phyloP scores from a whole-genome alignment of 345 rosid species.

The Salix suchowensis region DNA sequence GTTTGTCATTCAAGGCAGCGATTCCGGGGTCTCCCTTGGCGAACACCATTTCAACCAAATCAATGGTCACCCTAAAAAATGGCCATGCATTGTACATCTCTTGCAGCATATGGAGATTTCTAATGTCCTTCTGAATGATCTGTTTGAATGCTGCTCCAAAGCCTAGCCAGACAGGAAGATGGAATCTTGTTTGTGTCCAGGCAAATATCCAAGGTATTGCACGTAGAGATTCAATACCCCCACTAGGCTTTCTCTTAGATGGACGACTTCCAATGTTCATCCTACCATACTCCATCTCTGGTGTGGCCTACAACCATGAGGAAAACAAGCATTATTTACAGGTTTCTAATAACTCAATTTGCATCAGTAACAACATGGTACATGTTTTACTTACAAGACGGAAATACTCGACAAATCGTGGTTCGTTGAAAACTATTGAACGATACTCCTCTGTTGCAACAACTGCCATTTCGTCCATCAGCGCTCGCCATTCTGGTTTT shows the following conservation, averaged over 20 bases:
- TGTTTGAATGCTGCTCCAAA: constrained; percentile 85
- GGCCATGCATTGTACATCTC: constrained; percentile 94
- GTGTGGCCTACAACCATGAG: constrained; percentile 71
- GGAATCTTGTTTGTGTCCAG: constrained; percentile 98
- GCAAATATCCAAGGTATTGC: constrained; percentile 99
- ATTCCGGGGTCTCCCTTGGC: constrained; percentile 97
- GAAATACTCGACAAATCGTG: constrained; percentile 93
- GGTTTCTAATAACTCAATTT: constrained; percentile 1
- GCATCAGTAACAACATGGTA: neutral
- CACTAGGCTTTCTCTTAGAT: constrained; percentile 89
- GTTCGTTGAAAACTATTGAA: constrained; percentile 81
- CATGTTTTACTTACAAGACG: constrained; percentile 63
- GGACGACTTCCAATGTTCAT: constrained; percentile 99
- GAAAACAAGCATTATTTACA: constrained; percentile 9
- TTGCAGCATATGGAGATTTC: constrained; percentile 78
- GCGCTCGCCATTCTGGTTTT: constrained; percentile 88
- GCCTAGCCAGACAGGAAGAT: constrained; percentile 98
- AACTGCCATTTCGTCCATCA: constrained; percentile 90
- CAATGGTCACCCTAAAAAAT: constrained; percentile 90
- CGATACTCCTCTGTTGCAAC: constrained; percentile 91
- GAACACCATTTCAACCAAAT: constrained; percentile 96
- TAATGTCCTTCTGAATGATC: constrained; percentile 57
- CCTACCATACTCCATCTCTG: constrained; percentile 93
- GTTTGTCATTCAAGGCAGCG: constrained; percentile 77
- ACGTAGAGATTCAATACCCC: constrained; percentile 92